Conservation (phyloP, 768 basidiomycete genomes). For the Trametes punicea region DNA sequence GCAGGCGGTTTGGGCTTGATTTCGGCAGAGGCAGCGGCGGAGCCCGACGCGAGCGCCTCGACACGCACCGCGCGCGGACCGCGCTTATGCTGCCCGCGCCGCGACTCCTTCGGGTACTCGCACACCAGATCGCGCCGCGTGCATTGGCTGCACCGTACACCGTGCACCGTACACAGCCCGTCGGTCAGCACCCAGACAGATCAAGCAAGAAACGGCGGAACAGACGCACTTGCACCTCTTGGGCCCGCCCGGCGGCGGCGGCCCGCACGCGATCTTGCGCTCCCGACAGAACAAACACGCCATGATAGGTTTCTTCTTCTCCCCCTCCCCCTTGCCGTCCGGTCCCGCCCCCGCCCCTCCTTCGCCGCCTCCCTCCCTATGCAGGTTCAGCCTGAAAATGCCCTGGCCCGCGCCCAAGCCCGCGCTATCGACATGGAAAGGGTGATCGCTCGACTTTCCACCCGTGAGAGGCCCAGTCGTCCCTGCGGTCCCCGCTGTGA, state of each 20-base stretch:
- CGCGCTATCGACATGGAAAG: too few species aligned
- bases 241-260: constrained; percentile 35
- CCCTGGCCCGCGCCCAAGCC: constrained; percentile 16
- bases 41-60: constrained; percentile 11
- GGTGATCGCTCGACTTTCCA: too few species aligned
- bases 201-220: background rate
- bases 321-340: constrained; percentile 11
- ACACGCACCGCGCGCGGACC: constrained; percentile 23
- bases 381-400: constrained; percentile 24
- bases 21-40: background rate
- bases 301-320: constrained; percentile 44
- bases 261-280: constrained; percentile 49
- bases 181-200: background rate
- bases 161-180: too few species aligned
- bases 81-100: constrained; percentile 44
- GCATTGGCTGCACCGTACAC: constrained; percentile 41
- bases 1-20: background rate
- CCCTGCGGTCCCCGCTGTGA: background rate
- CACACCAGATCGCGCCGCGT: constrained; percentile 44
- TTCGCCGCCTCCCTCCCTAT: background rate
- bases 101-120: constrained; percentile 48
- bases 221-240: constrained; percentile 45
- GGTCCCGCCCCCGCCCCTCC: background rate
- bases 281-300: constrained; percentile 49
- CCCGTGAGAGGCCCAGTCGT: background rate